Base-by-base conservation (phyloP, 805 yeast species). In the Candida mattraensis region DNA sequence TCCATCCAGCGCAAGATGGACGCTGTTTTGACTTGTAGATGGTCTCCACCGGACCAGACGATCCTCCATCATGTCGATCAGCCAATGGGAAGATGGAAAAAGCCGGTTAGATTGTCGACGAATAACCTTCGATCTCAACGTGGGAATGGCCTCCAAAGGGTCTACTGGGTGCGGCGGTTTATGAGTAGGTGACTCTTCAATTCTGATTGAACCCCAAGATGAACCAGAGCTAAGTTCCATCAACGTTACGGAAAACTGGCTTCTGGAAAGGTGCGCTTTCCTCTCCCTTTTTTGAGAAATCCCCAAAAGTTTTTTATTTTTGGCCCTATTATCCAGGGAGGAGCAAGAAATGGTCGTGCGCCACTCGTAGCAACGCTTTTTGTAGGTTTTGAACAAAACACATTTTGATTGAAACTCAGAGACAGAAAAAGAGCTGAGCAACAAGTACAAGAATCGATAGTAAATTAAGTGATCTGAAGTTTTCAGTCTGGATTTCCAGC, bases 41-140 rank as follows among this genome's bases (percentile, higher is more conserved):
- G 66, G 54, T 24, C 60, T 51, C 65, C 66, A 66, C 17, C 69
- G 50, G 1, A 60, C 48, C 23, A 66, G 39, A 29, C 59, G 51
- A 8, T 62, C 64, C 34, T 65, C 70, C 69, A 64, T 62, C 24
- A 45, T 40, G 8, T 54, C 57, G 18, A 51, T 40, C 5, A 60
- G 35, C 27, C 50, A 42, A 35, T 41, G 48, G 14, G 48, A 38
- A 7, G 48, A 16, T 1, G 66, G 66, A 19, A 51, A 45, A 2
- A 51, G 15, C 30, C 70, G 41, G 10, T 48, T 33, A 3, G 56
- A 53, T 40, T 61, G 65, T 19, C 61, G 38, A 7, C 48, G 33
- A 6, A 50, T 41, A 3, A 61, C 54, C 12, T 53, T 37, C n/a
- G 54, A 50, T 30, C 64, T 48, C 7, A 63, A 25, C 8, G 37